phyloP scores from a whole-genome alignment of 148 eudicot genomes.

The Amaranthus cruentus region DNA sequence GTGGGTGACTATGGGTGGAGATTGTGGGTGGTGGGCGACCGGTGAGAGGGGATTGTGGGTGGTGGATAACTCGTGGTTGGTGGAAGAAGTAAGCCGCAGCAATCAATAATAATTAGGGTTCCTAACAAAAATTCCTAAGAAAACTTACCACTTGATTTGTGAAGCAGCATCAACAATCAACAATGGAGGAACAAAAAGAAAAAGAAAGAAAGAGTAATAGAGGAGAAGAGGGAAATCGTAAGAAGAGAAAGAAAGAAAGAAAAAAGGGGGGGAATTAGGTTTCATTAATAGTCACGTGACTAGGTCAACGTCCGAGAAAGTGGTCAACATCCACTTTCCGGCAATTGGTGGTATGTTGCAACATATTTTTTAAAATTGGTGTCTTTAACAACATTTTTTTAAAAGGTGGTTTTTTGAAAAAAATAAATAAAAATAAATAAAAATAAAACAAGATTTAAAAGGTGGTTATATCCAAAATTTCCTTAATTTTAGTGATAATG shows the following conservation, averaged over 20 bases:
- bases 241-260: background rate
- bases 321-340: background rate
- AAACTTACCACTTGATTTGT: too few species aligned
- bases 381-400: too few species aligned
- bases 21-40: background rate
- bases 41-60: background rate
- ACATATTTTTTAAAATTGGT: background rate
- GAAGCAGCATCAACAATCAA: too few species aligned
- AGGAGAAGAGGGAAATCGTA: background rate
- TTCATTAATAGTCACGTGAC: background rate
- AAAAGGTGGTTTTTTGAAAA: too few species aligned
- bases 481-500: too few species aligned
- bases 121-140: background rate
- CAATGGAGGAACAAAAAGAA: too few species aligned
- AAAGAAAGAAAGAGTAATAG: background rate
- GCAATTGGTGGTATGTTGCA: background rate
- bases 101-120: too few species aligned
- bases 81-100: background rate
- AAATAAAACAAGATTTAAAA: too few species aligned
- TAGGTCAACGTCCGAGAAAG: background rate
- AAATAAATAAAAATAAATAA: too few species aligned
- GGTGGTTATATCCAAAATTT: too few species aligned
- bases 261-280: background rate
- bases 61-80: background rate
- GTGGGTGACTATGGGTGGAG: background rate